A percentile compares a stretch with the other conserved stretches of the same genome.
Conservation (phyloP, 139 green algal species). For the Pedinophyceae sp. region DNA sequence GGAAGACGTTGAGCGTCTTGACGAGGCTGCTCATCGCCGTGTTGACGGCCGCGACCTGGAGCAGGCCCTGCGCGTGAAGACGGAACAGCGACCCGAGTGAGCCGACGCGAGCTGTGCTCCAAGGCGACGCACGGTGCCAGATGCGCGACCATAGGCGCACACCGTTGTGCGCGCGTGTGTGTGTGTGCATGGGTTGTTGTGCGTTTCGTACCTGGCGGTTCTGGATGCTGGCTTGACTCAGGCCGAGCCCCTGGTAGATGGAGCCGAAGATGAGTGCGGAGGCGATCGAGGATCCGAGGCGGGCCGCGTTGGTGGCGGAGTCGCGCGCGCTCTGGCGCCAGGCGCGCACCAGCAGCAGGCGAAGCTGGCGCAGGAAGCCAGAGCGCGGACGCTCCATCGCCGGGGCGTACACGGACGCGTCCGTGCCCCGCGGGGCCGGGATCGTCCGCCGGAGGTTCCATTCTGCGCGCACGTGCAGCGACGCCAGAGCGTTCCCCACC, state of each 20-base stretch:
- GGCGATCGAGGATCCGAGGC: conserved; percentile 48
- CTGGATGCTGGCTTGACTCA: conserved; percentile 56
- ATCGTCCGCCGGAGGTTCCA: no score
- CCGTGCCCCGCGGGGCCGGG: no score
- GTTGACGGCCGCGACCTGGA: conserved; percentile 70
- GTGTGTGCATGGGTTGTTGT: no score
- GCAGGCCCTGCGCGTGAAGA: no score
- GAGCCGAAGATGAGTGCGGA: conserved; percentile 77
- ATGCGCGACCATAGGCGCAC: no score
- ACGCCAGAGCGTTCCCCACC: no score
- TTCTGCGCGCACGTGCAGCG: not conserved
- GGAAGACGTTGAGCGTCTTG: conserved; percentile 80
- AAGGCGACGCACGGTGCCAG: no score
- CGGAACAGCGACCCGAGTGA: no score
- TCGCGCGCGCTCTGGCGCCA: conserved; percentile 67
- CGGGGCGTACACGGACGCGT: no score
- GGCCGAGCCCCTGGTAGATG: conserved; percentile 74
- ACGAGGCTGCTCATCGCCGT: conserved; percentile 65
- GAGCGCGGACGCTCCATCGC: no score
- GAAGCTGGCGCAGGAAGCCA: conserved; percentile 17
- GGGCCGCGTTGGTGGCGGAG: conserved; percentile 51
- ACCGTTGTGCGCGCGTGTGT: no score
- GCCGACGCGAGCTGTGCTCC: no score
- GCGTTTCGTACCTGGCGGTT: conserved; percentile 77
- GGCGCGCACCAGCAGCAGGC: conserved; percentile 30